Base-by-base conservation (phyloP, 2,329 filamentous ascomycete genomes). In the Pestalotiopsis sp. region DNA sequence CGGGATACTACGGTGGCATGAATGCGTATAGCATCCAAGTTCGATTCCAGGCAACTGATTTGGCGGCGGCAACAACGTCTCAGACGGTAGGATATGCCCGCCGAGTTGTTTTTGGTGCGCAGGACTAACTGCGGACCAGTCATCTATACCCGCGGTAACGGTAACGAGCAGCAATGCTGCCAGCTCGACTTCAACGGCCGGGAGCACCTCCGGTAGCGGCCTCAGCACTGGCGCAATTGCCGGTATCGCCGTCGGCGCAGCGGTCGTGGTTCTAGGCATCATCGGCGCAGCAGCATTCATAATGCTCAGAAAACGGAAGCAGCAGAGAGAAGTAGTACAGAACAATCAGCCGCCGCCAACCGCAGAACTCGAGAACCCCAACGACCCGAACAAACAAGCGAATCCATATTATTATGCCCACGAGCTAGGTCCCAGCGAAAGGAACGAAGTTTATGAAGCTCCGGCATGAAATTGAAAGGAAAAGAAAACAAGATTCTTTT, bases 11-110 rank as follows among this genome's bases (percentile, higher is more conserved):
- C 9, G 72, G 71, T 11, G 72, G 72, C 2, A 23, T 72, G 17
- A 73, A 73, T 14, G 72, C 72, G n/a, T 73, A 71, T 17, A 69
- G 68, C 45, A 58, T 73, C 6, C 69, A 73, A 67, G 70, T 73
- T 1, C 68, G 72, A 13, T 70, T 70, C 60, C 72, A 71, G 20
- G 63, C 71, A 69, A 65, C 67, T 69, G 70, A 73, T 67, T 71
- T 68, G 68, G 67, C 66, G 66, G 70, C 68, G 71, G 69, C 69
- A 68, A 70, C 61, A 70, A 68, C 61, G 68, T 73, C 67, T 27
- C 66, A 65, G 25, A 60, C 27, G 36, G 52, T 38, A 63, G 25
- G 57, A 27, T 17, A 59, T 4, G n/a, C 7, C 12, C 57, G 11
- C 57, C 12, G 56, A 59, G 1, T 12, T 59, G 3, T 13, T 25